Evolutionary conservation across 306 rosid genomes (phyloP).

Genomic region (Cyclanthera cordifolia): DNA sequence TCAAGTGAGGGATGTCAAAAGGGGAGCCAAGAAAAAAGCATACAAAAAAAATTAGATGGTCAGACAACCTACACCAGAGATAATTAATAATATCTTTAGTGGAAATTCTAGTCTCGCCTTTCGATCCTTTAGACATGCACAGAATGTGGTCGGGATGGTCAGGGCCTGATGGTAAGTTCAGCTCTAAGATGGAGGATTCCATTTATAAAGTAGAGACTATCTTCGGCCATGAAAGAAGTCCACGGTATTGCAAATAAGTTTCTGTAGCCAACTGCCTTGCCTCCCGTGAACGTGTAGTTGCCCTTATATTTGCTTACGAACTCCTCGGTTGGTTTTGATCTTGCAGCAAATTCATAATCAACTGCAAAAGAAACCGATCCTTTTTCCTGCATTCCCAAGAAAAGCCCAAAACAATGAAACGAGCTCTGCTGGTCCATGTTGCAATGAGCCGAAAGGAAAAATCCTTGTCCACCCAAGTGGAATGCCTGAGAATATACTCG

Average conservation of each 20-base stretch:
- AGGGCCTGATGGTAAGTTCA: constrained; percentile 72
- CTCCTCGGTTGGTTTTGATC: constrained; percentile 69
- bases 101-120: not conserved
- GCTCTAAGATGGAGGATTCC: constrained; percentile 97
- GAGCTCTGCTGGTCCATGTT: constrained; percentile 98
- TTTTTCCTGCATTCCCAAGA: constrained; percentile 95
- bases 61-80: not conserved
- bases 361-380: constrained; percentile 87
- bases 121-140: not conserved
- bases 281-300: constrained; percentile 87
- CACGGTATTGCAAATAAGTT: constrained; percentile 80
- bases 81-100: not conserved
- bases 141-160: constrained; percentile 10
- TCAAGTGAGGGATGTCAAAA: not conserved
- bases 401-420: constrained; percentile 88
- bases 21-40: not conserved
- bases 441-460: constrained; percentile 94
- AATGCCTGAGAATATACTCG: constrained; percentile 97
- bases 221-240: constrained; percentile 77
- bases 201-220: constrained; percentile 68
- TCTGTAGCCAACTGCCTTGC: constrained; percentile 93
- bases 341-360: constrained; percentile 88
- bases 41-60: constrained; percentile 9
- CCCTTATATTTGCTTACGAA: constrained; percentile 92
- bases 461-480: constrained; percentile 96